Base-by-base conservation (phyloP, 495 filamentous ascomycete species). In the Penicillium salamii region DNA sequence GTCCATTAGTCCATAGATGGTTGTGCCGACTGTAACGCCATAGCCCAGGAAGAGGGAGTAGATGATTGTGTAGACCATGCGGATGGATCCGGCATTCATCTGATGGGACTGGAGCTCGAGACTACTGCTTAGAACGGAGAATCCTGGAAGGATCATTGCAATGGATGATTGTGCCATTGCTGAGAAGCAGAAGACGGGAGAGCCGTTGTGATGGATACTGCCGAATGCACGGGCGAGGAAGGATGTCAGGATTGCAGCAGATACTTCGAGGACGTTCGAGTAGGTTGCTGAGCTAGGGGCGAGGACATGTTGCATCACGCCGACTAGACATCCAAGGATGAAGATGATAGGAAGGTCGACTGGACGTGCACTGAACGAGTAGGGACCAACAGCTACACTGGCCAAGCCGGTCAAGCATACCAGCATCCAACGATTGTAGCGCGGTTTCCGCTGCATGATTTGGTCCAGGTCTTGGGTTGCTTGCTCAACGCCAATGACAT, bases 41-140 rank as follows among this genome's bases (percentile, higher is more conserved):
- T 90, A 96, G n/a, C 91, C 91, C 9, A 97, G 83, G 69, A 96
- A 95, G 2, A 96, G 77, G 1, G 91, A 91, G 67, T 96, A 96
- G 50, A 96, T 91, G 54, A 96, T 85, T 2, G 91, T 89, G 57
- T 91, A 95, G 6, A 97, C 88, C 82, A 96, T 86, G 20, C 91
- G 85, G 24, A 96, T 88, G 5, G 87, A 90, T 6, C 91, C 91
- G 15, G 91, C 89, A 7, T 95, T 85, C 50, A 97, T 83, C 50
- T 86, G 83, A 41, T 81, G 78, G 5, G 86, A 91, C 62, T 96
- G 91, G 0, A 97, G 76, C 59, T 97, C 91, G 8, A 97, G 77
- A 48, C 80, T 84, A 15, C 83, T 86, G 61, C 85, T 89, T 38
- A 93, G 72, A 5, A 92, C 86, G 17, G 84, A 80, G 67, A 89